phyloP scores from a whole-genome alignment of 2,329 filamentous ascomycete genomes.

The Pseudogymnoascus verrucosus region DNA sequence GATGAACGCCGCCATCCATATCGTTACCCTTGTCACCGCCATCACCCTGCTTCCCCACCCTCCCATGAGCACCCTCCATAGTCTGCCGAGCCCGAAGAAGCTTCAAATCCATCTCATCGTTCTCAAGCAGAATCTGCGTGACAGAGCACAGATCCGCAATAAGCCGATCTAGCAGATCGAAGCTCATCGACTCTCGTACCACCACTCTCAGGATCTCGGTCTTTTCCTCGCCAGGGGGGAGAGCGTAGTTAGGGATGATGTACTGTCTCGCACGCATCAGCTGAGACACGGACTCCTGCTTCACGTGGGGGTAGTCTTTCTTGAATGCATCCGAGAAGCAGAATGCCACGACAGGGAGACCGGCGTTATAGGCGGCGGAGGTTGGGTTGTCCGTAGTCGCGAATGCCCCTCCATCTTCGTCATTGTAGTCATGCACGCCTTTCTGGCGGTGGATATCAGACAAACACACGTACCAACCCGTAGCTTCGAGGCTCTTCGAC shows the following conservation, averaged over 20 bases:
- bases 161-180: slow-evolving; percentile 58
- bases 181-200: slow-evolving; percentile 57
- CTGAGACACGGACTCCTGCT: slow-evolving; percentile 55
- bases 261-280: slow-evolving; percentile 59
- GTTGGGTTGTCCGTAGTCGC: slow-evolving; percentile 39
- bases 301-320: slow-evolving; percentile 51
- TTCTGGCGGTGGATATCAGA: slow-evolving; percentile 58
- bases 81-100: slow-evolving; percentile 34
- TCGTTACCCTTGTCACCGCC: background rate
- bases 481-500: slow-evolving; percentile 55
- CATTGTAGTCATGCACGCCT: slow-evolving; percentile 31
- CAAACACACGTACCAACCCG: slow-evolving; percentile 57
- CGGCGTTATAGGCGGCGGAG: slow-evolving; percentile 53
- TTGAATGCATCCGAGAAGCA: slow-evolving; percentile 53
- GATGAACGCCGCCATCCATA: background rate
- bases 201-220: slow-evolving; percentile 62
- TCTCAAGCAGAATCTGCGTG: slow-evolving; percentile 52
- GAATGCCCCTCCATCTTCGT: slow-evolving; percentile 22
- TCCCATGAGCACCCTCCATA: slow-evolving; percentile 9
- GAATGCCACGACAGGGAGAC: slow-evolving; percentile 62
- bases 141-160: slow-evolving; percentile 52
- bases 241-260: slow-evolving; percentile 63
- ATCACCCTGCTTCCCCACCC: background rate
- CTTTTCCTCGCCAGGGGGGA: slow-evolving; percentile 53
- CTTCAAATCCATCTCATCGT: slow-evolving; percentile 43